Conservation (phyloP, 192 early-diverging fungal genomes). For the Spizellomyces punctatus region DNA sequence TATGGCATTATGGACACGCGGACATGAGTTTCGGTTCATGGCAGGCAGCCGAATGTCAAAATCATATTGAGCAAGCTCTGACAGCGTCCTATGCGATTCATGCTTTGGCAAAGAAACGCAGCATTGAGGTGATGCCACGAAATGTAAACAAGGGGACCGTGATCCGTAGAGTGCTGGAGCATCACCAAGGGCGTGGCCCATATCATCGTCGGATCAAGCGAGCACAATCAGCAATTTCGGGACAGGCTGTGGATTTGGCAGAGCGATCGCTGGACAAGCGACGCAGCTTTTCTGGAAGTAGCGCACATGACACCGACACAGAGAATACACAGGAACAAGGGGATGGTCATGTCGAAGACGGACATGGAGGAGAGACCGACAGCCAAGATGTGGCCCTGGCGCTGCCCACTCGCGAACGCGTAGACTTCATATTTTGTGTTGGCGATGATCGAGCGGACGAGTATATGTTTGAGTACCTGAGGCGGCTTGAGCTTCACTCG, state of each 20-base stretch:
- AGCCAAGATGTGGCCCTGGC: neutral
- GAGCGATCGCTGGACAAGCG: conserved; percentile 2
- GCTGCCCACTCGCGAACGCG: conserved; percentile 18
- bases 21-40: conserved; percentile 68
- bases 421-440: conserved; percentile 71
- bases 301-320: neutral
- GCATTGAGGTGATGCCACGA: conserved; percentile 72
- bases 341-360: neutral
- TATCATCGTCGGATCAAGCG: conserved; percentile 16
- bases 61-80: conserved; percentile 76
- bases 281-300: neutral
- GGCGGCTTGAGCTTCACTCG: conserved; percentile 31
- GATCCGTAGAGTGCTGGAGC: conserved; percentile 60
- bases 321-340: neutral
- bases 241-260: neutral
- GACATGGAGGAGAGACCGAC: neutral
- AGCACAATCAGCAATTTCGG: neutral
- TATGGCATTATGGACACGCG: conserved; percentile 71
- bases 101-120: conserved; percentile 64
- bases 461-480: conserved; percentile 74
- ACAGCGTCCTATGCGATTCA: conserved; percentile 71
- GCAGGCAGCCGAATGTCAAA: conserved; percentile 84
- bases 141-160: conserved; percentile 71
- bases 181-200: conserved; percentile 42
- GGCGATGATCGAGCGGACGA: conserved; percentile 83